A percentile compares a stretch with the other conserved stretches of the same genome.
These are phyloP conservation scores for Fusarium mundagurra DNA, from an alignment of 2,329 filamentous ascomycete genomes.

Conservation along the genomic window DNA sequence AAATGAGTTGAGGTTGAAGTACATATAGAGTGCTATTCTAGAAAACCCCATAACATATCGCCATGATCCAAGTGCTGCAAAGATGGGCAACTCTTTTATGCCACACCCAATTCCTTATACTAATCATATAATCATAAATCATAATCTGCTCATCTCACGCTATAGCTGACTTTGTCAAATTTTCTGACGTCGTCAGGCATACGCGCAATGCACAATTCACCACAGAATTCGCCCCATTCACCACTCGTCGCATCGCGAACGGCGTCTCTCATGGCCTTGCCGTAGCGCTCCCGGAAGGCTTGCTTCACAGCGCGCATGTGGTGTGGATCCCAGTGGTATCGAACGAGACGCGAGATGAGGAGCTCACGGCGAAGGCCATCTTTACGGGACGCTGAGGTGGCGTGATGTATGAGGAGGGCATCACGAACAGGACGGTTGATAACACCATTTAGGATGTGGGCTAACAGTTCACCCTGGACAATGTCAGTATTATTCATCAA, in stretches of 20 bases:
- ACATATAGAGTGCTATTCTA: conserved; percentile 22
- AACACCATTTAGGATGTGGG: conserved; percentile 94
- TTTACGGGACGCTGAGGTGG: conserved; percentile 77
- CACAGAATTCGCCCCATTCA: conserved; percentile 81
- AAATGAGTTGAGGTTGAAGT: conserved; percentile 2
- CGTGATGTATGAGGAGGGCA: conserved; percentile 89
- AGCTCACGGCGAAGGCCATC: conserved; percentile 83
- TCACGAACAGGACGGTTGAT: conserved; percentile 96
- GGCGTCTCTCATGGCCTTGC: conserved; percentile 77
- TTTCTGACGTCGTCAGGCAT: conserved; percentile 68
- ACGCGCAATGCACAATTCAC: conserved; percentile 72
- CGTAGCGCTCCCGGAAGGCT: conserved; percentile 83
- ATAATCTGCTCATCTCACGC: conserved; percentile 12
- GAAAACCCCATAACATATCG: conserved; percentile 7
- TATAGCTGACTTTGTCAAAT: conserved; percentile 54
- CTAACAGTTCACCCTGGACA: conserved; percentile 85
- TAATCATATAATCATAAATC: conserved; percentile 14
- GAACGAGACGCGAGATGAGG: conserved; percentile 85
- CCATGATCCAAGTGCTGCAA: conserved; percentile 9
- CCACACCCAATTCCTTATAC: neutral
- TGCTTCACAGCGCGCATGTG: conserved; percentile 84
- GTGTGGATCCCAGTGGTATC: conserved; percentile 89
- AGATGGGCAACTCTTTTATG: conserved; percentile 3
- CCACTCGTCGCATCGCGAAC: conserved; percentile 80
- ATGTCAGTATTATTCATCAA: conserved; percentile 3